Base-by-base conservation (phyloP, 331 rosid genomes). In the Acacia pycnantha region DNA sequence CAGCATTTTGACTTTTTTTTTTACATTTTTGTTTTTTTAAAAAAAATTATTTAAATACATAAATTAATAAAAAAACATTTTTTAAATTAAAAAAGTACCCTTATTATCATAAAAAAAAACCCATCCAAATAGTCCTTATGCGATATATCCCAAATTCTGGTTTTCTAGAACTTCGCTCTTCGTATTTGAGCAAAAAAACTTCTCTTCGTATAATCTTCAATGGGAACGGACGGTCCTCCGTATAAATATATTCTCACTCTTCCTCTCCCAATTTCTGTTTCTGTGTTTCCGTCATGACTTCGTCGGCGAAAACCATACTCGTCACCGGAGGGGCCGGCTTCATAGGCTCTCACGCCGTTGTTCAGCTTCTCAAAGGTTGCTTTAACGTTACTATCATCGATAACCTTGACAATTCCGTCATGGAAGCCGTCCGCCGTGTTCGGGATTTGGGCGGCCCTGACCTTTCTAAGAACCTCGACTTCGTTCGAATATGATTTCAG, bases 241-340 rank as follows among this genome's bases (percentile, higher is more conserved):
- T 14, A 43, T 50, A 21, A 44, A 43, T 9, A 43, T 18, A 76
- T 19, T 44, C 64, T 29, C 46, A 3, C 62, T 47, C 41, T 48
- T 29, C n/a, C 72, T 46, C 59, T 18, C 24, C 14, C 65, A 13
- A 70, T 47, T 22, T 16, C 9, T 44, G 41, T 47, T 43, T 27
- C 18, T 27, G 11, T 18, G 8, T 16, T 13, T 53, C 14, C 21
- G 4, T 13, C 3, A 93, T 95, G 98, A 93, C 84, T 47, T 84
- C 85, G 2, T 80, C 90, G 11, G 13, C 70, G 2, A 82, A 78
- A 76, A 84, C 44, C 33, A 86, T 93, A 67, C 92, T 95, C 26
- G 94, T 93, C 1, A 93, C 99, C 41, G 98, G 98, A 0, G 97
- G 97, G 19, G 94, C 98, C 9, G 97, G 99, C 1, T 95, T 92